Base-by-base conservation (phyloP, 169 alveolate genomes). In the Babesia divergens region DNA sequence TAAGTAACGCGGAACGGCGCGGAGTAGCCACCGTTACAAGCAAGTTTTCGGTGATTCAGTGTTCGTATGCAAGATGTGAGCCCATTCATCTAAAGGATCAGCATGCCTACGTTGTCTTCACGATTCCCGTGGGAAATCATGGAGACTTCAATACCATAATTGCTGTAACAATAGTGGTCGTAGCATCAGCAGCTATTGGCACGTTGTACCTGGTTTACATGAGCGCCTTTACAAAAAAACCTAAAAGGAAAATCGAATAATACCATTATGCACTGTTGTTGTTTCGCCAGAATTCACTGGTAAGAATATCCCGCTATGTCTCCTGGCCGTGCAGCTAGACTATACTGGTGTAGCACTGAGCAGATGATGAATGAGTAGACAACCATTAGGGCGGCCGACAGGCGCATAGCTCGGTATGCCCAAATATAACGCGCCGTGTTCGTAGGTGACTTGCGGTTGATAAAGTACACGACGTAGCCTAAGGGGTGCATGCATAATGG, bases 341-440 rank as follows among this genome's bases (percentile, higher is more conserved):
- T 9, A 53, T 52, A 60, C 49, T 75, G 80, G 46, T 75, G 80
- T n/a, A 77, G 46, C 20, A 53, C 22, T 22, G 79, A 50, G 40
- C 84, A 71, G 4, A 80, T 32, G 44, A 62, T 37, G 6, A 38
- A 71, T 8, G 58, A 54, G 64, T 80, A 80, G 28, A 80, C 16
- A 28, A 80, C 84, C 24, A 62, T 40, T n/a, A 80, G 50, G 16
- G 67, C 69, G 14, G 81, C 44, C 1, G 84, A 76, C 31, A 69
- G 72, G 29, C 35, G 55, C 65, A 80, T 62, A 1, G 88, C 67
- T 16, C 88, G 54, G 53, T 42, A 35, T 22, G 75, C 65, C 83
- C 83, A 69, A 14, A n/a, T 20, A 51, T 80, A 80, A 6, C 68
- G 54, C 35, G 32, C 68, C 16, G 84, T 62, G 16, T 49, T 50